Percentiles rank a stretch among this genome's conserved stretches.
phyloP scores from a whole-genome alignment of 208 protist species.

The Wallacemonas rigidus region DNA sequence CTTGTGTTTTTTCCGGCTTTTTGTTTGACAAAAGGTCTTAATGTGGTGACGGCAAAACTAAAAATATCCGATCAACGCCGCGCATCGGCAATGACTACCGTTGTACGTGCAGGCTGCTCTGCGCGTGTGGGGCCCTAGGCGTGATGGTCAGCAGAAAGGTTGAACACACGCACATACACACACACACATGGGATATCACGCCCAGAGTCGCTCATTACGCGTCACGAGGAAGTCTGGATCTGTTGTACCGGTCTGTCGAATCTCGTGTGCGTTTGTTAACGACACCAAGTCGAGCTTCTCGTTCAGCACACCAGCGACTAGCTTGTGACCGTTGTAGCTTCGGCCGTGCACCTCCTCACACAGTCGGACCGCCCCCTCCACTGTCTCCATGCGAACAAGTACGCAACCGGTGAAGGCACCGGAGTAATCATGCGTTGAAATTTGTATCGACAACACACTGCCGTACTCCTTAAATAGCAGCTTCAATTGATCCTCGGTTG shows the following conservation, averaged over 20 bases:
- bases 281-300: conserved; percentile 70
- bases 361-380: conserved; percentile 61
- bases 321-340: conserved; percentile 38
- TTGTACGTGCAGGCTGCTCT: no score
- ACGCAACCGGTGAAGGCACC: conserved; percentile 80
- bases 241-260: conserved; percentile 32
- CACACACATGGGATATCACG: conserved; percentile 23
- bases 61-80: no score
- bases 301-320: conserved; percentile 72
- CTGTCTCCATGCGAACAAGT: conserved; percentile 74
- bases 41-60: no score
- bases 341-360: conserved; percentile 61
- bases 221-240: conserved; percentile 37
- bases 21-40: no score
- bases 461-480: conserved; percentile 73
- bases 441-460: conserved; percentile 46
- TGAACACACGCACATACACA: not conserved
- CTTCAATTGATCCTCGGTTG: conserved; percentile 75
- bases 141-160: not conserved
- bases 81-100: no score
- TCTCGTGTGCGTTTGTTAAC: conserved; percentile 45
- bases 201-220: conserved; percentile 74
- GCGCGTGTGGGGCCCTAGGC: no score
- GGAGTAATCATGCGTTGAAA: conserved; percentile 72
- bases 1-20: no score